Evolutionary conservation across 768 basidiomycete species (phyloP).

Genomic region (Tubosaeta sp.): DNA sequence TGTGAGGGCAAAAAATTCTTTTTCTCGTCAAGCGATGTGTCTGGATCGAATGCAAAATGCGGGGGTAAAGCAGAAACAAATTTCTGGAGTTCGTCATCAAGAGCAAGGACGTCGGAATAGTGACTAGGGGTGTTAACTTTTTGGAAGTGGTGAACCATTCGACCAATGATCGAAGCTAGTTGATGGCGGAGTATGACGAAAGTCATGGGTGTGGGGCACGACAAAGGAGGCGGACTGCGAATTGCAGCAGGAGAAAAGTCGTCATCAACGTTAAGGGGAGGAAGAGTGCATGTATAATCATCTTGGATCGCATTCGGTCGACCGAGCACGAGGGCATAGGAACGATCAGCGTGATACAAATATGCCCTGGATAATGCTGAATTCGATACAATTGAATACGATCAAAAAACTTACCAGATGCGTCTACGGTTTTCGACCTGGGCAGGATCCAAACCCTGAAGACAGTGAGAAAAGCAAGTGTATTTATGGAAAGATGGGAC

Average conservation of each 20-base stretch:
- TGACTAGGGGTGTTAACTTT: slow-evolving; percentile 72
- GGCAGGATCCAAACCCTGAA: slow-evolving; percentile 64
- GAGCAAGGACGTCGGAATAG: slow-evolving; percentile 74
- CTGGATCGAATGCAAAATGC: slow-evolving; percentile 71
- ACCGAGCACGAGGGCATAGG: slow-evolving; percentile 87
- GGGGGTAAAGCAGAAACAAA: slow-evolving; percentile 77
- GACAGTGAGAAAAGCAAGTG: slow-evolving; percentile 4
- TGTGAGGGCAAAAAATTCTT: slow-evolving; percentile 71
- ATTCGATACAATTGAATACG: background rate
- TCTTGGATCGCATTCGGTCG: slow-evolving; percentile 88
- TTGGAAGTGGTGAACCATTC: slow-evolving; percentile 91
- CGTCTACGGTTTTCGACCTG: slow-evolving; percentile 86
- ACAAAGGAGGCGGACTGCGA: slow-evolving; percentile 53
- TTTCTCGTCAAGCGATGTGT: slow-evolving; percentile 69
- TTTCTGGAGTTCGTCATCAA: slow-evolving; percentile 80
- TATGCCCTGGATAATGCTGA: slow-evolving; percentile 57
- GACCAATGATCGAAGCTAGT: slow-evolving; percentile 80
- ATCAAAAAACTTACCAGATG: slow-evolving; percentile 57
- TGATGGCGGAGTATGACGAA: slow-evolving; percentile 84
- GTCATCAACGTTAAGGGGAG: slow-evolving; percentile 71
- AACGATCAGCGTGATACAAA: slow-evolving; percentile 90
- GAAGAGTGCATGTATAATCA: slow-evolving; percentile 78
- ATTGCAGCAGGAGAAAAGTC: slow-evolving; percentile 43
- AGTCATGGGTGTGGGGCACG: slow-evolving; percentile 76
- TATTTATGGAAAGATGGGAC: slow-evolving; percentile 17